Conservation (phyloP, 2,329 filamentous ascomycete genomes). For the Alternaria gaisen region DNA sequence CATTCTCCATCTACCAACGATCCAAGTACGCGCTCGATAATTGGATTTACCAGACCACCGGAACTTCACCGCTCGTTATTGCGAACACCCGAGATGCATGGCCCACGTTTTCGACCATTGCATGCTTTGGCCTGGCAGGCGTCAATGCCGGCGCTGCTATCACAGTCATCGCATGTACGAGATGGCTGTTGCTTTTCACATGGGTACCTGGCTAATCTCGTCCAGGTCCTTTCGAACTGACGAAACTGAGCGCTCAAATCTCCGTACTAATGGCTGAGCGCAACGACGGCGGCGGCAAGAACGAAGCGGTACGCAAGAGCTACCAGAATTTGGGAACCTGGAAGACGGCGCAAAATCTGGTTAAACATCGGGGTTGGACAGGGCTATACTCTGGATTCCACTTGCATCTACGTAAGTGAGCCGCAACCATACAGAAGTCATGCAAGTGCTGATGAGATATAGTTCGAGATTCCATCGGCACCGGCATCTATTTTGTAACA, state of each 20-base stretch:
- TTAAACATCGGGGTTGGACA: conserved; percentile 74
- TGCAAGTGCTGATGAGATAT: conserved; percentile 24
- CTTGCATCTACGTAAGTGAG: conserved; percentile 74
- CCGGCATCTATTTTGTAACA: conserved; percentile 86
- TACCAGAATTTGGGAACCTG: conserved; percentile 82
- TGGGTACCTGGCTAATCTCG: conserved; percentile 19
- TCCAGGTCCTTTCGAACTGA: conserved; percentile 81
- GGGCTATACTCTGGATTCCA: conserved; percentile 84
- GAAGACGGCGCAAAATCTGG: conserved; percentile 78
- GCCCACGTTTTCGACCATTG: conserved; percentile 76
- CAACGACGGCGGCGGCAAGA: conserved; percentile 56
- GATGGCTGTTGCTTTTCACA: background rate
- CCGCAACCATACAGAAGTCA: background rate
- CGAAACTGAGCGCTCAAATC: conserved; percentile 87
- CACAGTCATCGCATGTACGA: conserved; percentile 76
- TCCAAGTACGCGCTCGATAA: conserved; percentile 76
- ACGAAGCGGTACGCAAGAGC: conserved; percentile 58
- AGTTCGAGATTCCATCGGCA: conserved; percentile 86
- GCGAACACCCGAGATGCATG: conserved; percentile 75
- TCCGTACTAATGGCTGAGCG: conserved; percentile 77
- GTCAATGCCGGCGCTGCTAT: conserved; percentile 82
- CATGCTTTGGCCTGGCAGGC: conserved; percentile 80
- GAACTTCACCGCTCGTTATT: conserved; percentile 75
- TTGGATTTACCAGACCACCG: conserved; percentile 71
- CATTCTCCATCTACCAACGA: conserved; percentile 81